phyloP scores from a whole-genome alignment of 2,329 filamentous ascomycete species.

The Chrysosporium keratinophilum region DNA sequence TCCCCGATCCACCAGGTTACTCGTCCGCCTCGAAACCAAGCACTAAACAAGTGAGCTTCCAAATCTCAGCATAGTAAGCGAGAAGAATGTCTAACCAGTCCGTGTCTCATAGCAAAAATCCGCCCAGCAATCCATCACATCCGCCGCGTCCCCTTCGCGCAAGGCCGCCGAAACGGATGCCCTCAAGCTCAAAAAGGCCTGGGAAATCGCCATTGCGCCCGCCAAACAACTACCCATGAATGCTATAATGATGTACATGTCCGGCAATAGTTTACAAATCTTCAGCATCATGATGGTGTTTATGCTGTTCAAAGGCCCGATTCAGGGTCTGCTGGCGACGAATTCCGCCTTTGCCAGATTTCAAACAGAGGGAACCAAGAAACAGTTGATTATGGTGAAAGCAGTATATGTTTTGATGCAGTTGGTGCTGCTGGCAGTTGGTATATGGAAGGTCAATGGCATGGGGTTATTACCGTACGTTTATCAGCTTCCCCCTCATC shows the following conservation, averaged over 20 bases:
- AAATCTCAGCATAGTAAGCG: background rate
- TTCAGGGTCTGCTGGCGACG: conserved; percentile 71
- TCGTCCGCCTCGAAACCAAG: conserved; percentile 38
- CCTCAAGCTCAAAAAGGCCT: conserved; percentile 95
- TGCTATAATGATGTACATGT: conserved; percentile 99
- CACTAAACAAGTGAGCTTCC: conserved; percentile 46
- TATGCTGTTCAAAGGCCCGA: conserved; percentile 95
- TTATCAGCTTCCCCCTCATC: background rate
- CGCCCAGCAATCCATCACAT: conserved; percentile 32
- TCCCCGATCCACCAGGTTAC: conserved; percentile 82
- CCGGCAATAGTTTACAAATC: conserved; percentile 93
- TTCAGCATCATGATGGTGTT: conserved; percentile 99
- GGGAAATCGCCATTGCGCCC: conserved; percentile 89
- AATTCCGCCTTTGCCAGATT: conserved; percentile 85
- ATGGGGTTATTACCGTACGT: conserved; percentile 91
- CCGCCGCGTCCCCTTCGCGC: conserved; percentile 48
- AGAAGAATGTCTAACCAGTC: background rate
- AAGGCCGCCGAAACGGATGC: conserved; percentile 75
- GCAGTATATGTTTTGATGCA: conserved; percentile 81
- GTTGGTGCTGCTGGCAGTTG: conserved; percentile 67
- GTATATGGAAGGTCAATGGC: conserved; percentile 90
- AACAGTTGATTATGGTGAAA: conserved; percentile 72
- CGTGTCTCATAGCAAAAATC: conserved; percentile 22
- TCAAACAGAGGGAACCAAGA: conserved; percentile 67
- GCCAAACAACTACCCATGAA: conserved; percentile 96